Evolutionary conservation across 257 asterid species (phyloP).

Genomic region (Ligustrum vulgare): DNA sequence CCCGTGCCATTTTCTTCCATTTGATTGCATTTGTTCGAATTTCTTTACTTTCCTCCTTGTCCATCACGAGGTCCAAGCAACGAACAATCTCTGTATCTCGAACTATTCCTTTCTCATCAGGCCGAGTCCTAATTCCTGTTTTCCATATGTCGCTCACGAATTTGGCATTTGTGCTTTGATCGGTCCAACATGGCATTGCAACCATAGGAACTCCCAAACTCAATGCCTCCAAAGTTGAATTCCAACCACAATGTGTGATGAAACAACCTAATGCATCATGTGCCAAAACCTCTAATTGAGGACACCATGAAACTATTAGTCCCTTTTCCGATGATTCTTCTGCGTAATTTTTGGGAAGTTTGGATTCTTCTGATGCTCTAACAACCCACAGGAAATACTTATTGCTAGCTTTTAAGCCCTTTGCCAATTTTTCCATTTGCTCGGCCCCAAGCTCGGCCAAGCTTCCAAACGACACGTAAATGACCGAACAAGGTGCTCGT

Average conservation of each 20-base stretch:
- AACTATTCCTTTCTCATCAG: neutral
- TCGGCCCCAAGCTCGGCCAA: slow-evolving; percentile 11
- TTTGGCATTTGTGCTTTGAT: slow-evolving; percentile 30
- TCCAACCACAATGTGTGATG: slow-evolving; percentile 58
- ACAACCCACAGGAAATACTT: slow-evolving; percentile 47
- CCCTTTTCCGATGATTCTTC: slow-evolving; percentile 21
- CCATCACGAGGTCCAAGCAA: neutral
- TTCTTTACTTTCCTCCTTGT: neutral
- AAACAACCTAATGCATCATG: slow-evolving; percentile 46
- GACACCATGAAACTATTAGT: slow-evolving; percentile 22
- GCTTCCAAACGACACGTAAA: slow-evolving; percentile 44
- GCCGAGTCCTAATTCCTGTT: slow-evolving; percentile 15
- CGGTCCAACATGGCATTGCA: slow-evolving; percentile 22
- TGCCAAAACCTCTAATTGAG: slow-evolving; percentile 31
- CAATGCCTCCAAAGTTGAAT: slow-evolving; percentile 49
- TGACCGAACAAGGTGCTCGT: slow-evolving; percentile 14
- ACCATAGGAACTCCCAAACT: slow-evolving; percentile 6
- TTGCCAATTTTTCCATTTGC: slow-evolving; percentile 34
- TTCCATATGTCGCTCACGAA: slow-evolving; percentile 23
- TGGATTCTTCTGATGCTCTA: slow-evolving; percentile 35
- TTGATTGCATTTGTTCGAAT: neutral
- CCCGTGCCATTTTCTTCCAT: neutral
- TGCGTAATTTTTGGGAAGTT: slow-evolving; percentile 22
- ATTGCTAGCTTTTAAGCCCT: slow-evolving; percentile 26
- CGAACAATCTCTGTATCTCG: neutral